phyloP scores from a whole-genome alignment of 495 filamentous ascomycete species.

The Aspergillus ellipticus region DNA sequence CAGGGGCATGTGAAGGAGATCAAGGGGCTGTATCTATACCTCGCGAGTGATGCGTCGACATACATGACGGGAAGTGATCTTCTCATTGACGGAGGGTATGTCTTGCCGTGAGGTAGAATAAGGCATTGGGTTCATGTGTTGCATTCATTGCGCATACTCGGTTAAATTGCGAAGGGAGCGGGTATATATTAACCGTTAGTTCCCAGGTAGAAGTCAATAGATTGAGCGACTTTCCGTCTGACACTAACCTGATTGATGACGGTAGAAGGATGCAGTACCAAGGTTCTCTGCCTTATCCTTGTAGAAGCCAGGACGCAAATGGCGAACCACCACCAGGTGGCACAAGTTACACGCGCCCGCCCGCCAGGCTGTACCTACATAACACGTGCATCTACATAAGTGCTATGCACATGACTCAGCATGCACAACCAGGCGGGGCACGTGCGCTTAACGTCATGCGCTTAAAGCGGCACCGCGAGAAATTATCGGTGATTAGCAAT shows the following conservation, averaged over 20 bases:
- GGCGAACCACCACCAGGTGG: too few relatives aligned
- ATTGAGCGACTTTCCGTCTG: too few relatives aligned
- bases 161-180: neutral
- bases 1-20: constrained; percentile 62
- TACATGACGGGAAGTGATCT: constrained; percentile 68
- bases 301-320: too few relatives aligned
- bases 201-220: neutral
- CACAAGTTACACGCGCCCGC: too few relatives aligned
- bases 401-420: neutral
- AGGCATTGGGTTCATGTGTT: too few relatives aligned
- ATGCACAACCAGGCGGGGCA: neutral
- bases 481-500: constrained; percentile 23
- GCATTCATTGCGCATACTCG: too few relatives aligned
- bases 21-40: constrained; percentile 57
- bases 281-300: too few relatives aligned
- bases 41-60: constrained; percentile 60
- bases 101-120: constrained; percentile 20
- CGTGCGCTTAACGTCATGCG: constrained; percentile 16
- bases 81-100: constrained; percentile 59
- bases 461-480: constrained; percentile 21
- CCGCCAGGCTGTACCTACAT: too few relatives aligned
- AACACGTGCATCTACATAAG: too few relatives aligned
- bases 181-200: neutral
- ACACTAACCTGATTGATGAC: too few relatives aligned
- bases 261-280: too few relatives aligned